Evolutionary conservation across 176 grass and related monocot species (phyloP), one percentile per base, ranked within the genome.

Genomic region (Musa acuminata): DNA sequence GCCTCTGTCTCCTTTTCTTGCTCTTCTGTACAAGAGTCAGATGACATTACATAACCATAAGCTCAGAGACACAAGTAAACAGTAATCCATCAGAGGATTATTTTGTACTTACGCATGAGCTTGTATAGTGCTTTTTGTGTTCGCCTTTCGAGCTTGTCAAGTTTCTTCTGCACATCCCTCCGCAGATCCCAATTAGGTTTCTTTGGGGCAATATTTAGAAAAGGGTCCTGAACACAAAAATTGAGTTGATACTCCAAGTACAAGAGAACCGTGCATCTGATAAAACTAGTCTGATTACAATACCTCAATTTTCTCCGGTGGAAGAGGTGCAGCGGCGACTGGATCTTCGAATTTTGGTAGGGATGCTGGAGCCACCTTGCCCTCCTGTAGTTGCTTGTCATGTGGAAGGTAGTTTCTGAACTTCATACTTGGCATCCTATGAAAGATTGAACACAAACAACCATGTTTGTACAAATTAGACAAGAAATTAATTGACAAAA

Each of bases 351-450:
- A 97, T 80, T 93, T 97, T 0, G 90, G 87, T 21, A 90, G 83
- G 75, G 75, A 81, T 27, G 89, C 52, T 11, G 87, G 94, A 50
- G 90, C 72, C 78, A 97, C 27, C 83, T 93, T 97, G 27, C 85
- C 87, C 25, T 87, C 90, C 83, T 91, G 85, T 52, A 97, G 90
- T 63, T 82, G 85, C 79, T 93, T 91, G 83, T 97, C 94, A 69
- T 97, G 94, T 50, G 94, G 94, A 83, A 97, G 94, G 80, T 97
- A 93, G 67, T 97, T 97, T 85, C 94, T 93, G 81, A 93, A 97
- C 75, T 97, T 97, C 94, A 97, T 87, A 63, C 75, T 73, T 12
- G 83, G 94, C 51, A 90, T 68, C 19, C 85, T 87, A 8, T 80
- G 77, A 79, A 63, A 76, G 72, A 9, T 54, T 64, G 77, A 74